phyloP scores from a whole-genome alignment of 2,329 filamentous ascomycete genomes.

The Myriosclerotinia duriaeana region DNA sequence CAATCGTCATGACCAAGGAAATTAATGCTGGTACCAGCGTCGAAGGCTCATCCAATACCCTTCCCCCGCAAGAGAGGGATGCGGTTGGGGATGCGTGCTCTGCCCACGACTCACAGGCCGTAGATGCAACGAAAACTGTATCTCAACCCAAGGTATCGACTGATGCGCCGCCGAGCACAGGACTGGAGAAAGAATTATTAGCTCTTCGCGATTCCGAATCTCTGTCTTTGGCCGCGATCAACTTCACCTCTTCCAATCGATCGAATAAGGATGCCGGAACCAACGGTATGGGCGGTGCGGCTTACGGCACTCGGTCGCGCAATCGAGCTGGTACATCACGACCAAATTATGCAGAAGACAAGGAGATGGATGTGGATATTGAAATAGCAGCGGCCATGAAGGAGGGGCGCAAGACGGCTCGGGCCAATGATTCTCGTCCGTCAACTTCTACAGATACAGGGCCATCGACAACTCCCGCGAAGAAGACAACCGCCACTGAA shows the following conservation, averaged over 20 bases:
- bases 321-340: slow-evolving; percentile 79
- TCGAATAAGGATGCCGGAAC: slow-evolving; percentile 49
- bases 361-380: slow-evolving; percentile 86
- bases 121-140: slow-evolving; percentile 24
- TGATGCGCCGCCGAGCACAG: slow-evolving; percentile 25
- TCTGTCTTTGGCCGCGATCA: slow-evolving; percentile 51
- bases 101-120: slow-evolving; percentile 26
- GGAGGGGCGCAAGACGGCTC: slow-evolving; percentile 57
- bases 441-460: slow-evolving; percentile 27
- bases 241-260: slow-evolving; percentile 48
- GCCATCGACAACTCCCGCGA: slow-evolving; percentile 37
- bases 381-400: slow-evolving; percentile 63
- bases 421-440: slow-evolving; percentile 35
- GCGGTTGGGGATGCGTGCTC: slow-evolving; percentile 21
- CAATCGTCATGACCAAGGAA: slow-evolving; percentile 37
- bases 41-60: slow-evolving; percentile 28
- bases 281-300: slow-evolving; percentile 27
- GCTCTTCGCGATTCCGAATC: slow-evolving; percentile 38
- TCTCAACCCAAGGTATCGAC: slow-evolving; percentile 19
- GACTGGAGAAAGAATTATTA: slow-evolving; percentile 25
- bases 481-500: slow-evolving; percentile 44
- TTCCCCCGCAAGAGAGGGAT: slow-evolving; percentile 31
- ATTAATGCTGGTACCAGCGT: slow-evolving; percentile 36
- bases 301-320: slow-evolving; percentile 91
- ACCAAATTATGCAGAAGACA: slow-evolving; percentile 93